Conservation (phyloP, 345 rosid genomes). For the Gossypium longicalyx region DNA sequence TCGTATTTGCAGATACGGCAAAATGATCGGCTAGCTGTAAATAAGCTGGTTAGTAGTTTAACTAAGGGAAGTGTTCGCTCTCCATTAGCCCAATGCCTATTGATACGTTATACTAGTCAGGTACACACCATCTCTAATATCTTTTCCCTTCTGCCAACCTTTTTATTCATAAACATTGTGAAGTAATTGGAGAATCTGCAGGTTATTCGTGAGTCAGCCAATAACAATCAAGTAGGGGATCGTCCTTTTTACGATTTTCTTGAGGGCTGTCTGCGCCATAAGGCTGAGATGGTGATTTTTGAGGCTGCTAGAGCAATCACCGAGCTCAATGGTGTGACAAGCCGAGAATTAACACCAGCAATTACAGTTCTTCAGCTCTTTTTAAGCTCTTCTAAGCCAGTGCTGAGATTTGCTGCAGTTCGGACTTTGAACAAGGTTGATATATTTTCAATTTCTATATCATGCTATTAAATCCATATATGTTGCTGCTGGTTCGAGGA, state of each 20-base stretch:
- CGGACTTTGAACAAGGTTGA: conserved; percentile 93
- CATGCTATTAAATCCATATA: neutral
- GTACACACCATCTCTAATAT: conserved; percentile 29
- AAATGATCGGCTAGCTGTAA: conserved; percentile 86
- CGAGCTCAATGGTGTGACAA: conserved; percentile 88
- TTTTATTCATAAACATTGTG: conserved; percentile 1
- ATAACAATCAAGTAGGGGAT: conserved; percentile 71
- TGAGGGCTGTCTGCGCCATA: conserved; percentile 94
- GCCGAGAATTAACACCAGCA: conserved; percentile 93
- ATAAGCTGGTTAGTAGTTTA: conserved; percentile 85
- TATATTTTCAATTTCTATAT: conserved; percentile 11
- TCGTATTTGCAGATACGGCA: conserved; percentile 69
- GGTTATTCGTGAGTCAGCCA: conserved; percentile 86
- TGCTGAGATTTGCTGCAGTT: conserved; percentile 94
- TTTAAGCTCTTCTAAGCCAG: conserved; percentile 95
- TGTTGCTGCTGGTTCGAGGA: neutral
- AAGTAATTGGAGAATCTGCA: conserved; percentile 26
- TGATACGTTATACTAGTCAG: conserved; percentile 91
- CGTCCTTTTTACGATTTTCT: conserved; percentile 95
- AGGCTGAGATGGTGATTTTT: conserved; percentile 96
- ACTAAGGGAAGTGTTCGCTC: conserved; percentile 96
- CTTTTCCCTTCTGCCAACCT: neutral
- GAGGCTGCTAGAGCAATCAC: conserved; percentile 99
- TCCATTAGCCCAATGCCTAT: conserved; percentile 92
- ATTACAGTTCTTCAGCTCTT: conserved; percentile 97